Evolutionary conservation across 164 flowering plant genomes (phyloP), one percentile per base, ranked within the genome.

Genomic region (Piper longum): DNA sequence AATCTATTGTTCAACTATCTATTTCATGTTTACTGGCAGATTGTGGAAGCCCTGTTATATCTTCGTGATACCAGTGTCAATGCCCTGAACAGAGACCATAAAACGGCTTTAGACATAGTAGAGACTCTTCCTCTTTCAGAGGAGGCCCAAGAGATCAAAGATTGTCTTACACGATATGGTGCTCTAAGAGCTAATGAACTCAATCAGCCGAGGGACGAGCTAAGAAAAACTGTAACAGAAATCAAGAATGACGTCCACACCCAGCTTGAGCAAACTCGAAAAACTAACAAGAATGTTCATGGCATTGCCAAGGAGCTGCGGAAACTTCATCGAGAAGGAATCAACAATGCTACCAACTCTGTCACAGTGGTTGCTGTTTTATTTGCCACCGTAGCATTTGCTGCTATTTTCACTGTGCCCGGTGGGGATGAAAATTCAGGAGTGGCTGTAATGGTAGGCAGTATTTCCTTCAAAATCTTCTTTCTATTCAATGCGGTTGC

Each of bases 261-360:
- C 45, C 95, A 87, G 72, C 88, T 87, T 17, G 87, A 85, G 67
- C 91, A 85, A 72, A 75, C 95, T 52, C 71, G 82, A 9, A 81
- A 73, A 72, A 87, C 95, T 39, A 82, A 85, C 81, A 85, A 64
- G 63, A 85, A 85, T 57, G 83, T 87, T 57, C 44, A 57, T 66
- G 86, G 85, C 17, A 85, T 87, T 19, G 85, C 95, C 60, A 82
- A 83, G 72, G 85, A 83, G 66, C 82, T 87, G 16, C 65, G 78
- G 2, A 83, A 78, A 69, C 83, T 87, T 63, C 95, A 87, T 68
- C 74, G 87, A 54, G 83, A 69, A 54, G 95, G 95, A 39, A 82
- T 87, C 78, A 82, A 85, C 77, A 87, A 87, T 51, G 91, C 95
- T 45, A 82, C 89, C 66, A 85, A 87, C 73, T 85, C 95, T 4